Evolutionary conservation across 108 stramenopile genomes (phyloP).

Genomic region (Cylindrotheca fusiformis): DNA sequence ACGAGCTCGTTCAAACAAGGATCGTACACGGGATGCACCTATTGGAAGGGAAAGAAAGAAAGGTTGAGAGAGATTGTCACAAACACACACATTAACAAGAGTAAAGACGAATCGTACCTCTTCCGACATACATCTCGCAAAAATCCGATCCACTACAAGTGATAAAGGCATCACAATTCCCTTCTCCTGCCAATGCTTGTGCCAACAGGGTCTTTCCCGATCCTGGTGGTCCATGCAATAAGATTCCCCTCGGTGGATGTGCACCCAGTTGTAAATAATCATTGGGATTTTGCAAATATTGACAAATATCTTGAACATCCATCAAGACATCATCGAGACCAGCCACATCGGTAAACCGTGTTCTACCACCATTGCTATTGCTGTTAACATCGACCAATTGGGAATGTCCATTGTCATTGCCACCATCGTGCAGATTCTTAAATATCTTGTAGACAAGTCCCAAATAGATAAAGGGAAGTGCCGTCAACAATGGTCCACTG

Average conservation of each 20-base stretch:
- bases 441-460: constrained; percentile 75
- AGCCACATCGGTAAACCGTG: constrained; percentile 91
- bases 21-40: constrained; percentile 86
- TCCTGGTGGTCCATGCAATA: constrained; percentile 84
- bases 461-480: constrained; percentile 80
- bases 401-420: constrained; percentile 2
- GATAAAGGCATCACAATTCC: constrained; percentile 65
- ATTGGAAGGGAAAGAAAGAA: not conserved
- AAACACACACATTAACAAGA: not conserved
- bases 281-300: constrained; percentile 55
- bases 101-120: too few species aligned
- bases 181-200: constrained; percentile 76
- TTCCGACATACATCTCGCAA: constrained; percentile 75
- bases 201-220: constrained; percentile 83
- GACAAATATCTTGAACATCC: constrained; percentile 89
- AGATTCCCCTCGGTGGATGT: constrained; percentile 64
- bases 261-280: constrained; percentile 56
- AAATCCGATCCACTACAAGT: constrained; percentile 81
- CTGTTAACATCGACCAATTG: not conserved
- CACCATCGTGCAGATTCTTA: constrained; percentile 19
- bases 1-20: constrained; percentile 77
- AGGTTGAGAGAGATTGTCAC: not conserved
- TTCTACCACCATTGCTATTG: too few species aligned
- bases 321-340: constrained; percentile 78
- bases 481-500: constrained; percentile 50